Base-by-base conservation (phyloP, 1,139 yeast species). In the Taphrina confusa region DNA sequence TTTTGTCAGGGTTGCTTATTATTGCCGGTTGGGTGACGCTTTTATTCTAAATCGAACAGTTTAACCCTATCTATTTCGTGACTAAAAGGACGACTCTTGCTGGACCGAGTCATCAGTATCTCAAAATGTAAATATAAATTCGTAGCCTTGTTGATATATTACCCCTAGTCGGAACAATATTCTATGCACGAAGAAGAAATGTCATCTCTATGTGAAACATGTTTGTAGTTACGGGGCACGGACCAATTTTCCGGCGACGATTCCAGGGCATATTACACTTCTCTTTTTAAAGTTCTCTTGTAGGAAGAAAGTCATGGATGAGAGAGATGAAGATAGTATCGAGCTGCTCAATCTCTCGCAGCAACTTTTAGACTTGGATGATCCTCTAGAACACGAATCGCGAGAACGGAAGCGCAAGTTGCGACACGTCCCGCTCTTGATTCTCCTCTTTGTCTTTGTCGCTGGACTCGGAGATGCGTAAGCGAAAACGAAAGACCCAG, bases 11-110 rank as follows among this genome's bases (percentile, higher is more conserved):
- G 20, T 8, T 45, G 14, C 37, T 45, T 4, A 45, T 45, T 9
- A 28, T 45, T 16, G 51, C 51, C 6, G 51, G 51, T 14, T 45
- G 51, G 51, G 18, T 25, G 25, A 45, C 51, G 9, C 4, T 45
- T 4, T 28, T 45, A 23, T 45, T 45, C 23, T 45, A 39, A 16
- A 39, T 5, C 20, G 5, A n/a, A n/a, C n/a, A n/a, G n/a, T n/a
- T n/a, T n/a, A n/a, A n/a, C n/a, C n/a, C n/a, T n/a, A n/a, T n/a
- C n/a, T n/a, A n/a, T n/a, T n/a, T n/a, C n/a, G n/a, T n/a, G n/a
- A n/a, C n/a, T n/a, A n/a, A n/a, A n/a, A n/a, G n/a, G n/a, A n/a
- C n/a, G n/a, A n/a, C n/a, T n/a, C n/a, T n/a, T n/a, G n/a, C n/a
- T n/a, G n/a, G n/a, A n/a, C n/a, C n/a, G n/a, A n/a, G n/a, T n/a